Evolutionary conservation across 306 rosid species (phyloP), one percentile per base, ranked within the genome.

Genomic region (Cicer bijugum): DNA sequence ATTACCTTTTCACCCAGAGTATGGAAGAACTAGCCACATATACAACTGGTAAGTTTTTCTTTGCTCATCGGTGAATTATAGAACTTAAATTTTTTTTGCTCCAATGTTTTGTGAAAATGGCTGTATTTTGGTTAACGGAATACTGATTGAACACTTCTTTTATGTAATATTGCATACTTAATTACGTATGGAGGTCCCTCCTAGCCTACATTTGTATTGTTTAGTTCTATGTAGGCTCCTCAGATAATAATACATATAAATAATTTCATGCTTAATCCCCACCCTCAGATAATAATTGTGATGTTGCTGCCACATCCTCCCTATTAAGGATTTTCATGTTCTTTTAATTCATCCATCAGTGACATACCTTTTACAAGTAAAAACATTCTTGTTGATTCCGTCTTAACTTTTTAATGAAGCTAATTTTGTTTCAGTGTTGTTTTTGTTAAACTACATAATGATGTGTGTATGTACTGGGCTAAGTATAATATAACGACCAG

Each of bases 21-120:
- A 89, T 75, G 97, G 97, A 84, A 84, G 86, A 85, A 84, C 93
- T 67, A 81, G 92, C 77, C 98, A 93, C 79, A 79, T 91, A 45
- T 93, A 93, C 88, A 93, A 93, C 77, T 91, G 98, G 98, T 91
- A 86, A 62, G 71, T 40, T 67, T 83, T 55, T 43, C 71, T 85
- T 68, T 35, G 19, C 48, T 62, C 35, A 6, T 23, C 58, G 48
- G 11, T 57, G 63, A 67, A 46, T 56, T 47, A 9, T 51, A 17
- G 53, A 53, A 38, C 40, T 9, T 47, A 20, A 69, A 16, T 60
- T 44, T 10, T 68, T 20, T n/a, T 64, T 72, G 48, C 61, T 80
- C 57, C 69, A 52, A 46, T 61, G 28, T 50, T 43, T 57, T 63
- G 38, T 12, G 3, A 23, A 37, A 16, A 65, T 61, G 53, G 9